phyloP scores from a whole-genome alignment of 192 early-diverging fungal genomes.

The Lobosporangium transversale region DNA sequence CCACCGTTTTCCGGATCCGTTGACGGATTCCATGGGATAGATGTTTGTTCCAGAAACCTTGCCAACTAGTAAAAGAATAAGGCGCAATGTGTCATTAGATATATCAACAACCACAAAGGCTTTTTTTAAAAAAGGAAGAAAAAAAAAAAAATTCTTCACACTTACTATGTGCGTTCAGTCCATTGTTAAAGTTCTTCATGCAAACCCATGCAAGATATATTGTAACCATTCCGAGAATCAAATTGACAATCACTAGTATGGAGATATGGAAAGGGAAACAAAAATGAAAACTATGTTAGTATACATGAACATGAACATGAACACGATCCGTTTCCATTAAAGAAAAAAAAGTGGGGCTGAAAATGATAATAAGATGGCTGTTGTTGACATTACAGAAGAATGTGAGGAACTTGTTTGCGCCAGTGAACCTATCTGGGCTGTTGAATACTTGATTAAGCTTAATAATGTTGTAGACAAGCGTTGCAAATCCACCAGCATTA shows the following conservation, averaged over 20 bases:
- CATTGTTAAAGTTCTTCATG: slow-evolving; percentile 75
- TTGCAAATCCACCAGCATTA: slow-evolving; percentile 66
- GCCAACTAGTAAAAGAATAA: slow-evolving; percentile 19
- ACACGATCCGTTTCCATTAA: slow-evolving; percentile 4
- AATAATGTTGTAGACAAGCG: slow-evolving; percentile 74
- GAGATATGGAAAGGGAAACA: neutral
- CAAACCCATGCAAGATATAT: slow-evolving; percentile 60
- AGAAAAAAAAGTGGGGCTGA: slow-evolving; percentile 37
- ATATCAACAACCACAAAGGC: neutral
- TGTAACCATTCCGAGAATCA: slow-evolving; percentile 57
- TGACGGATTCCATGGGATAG: slow-evolving; percentile 49
- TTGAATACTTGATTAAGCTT: slow-evolving; percentile 71
- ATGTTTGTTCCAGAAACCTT: slow-evolving; percentile 52
- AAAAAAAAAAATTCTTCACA: neutral
- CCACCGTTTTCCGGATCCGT: slow-evolving; percentile 39
- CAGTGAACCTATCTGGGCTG: slow-evolving; percentile 46
- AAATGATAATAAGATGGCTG: too few relatives aligned
- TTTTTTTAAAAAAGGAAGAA: neutral
- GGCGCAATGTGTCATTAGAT: neutral
- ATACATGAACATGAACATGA: too few relatives aligned
- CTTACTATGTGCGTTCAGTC: slow-evolving; percentile 76
- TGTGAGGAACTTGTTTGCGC: slow-evolving; percentile 62
- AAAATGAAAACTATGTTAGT: neutral
- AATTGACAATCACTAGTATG: slow-evolving; percentile 55
- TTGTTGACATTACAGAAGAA: slow-evolving; percentile 63